phyloP scores from a whole-genome alignment of 2,329 filamentous ascomycete genomes.

The Hymenoscyphus scutula region DNA sequence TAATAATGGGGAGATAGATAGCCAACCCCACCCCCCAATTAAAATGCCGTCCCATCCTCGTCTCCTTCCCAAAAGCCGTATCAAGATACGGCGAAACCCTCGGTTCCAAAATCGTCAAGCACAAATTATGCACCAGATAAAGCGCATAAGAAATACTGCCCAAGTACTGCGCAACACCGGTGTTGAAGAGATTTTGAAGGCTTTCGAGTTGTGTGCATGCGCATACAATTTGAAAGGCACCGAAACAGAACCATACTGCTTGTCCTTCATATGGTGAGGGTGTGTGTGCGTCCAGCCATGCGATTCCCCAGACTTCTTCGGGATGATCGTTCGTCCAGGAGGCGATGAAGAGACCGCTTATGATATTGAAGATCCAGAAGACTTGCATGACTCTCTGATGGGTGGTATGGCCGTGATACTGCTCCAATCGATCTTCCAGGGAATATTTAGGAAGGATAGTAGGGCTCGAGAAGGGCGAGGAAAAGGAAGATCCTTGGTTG shows the following conservation, averaged over 20 bases:
- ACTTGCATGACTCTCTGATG: conserved; percentile 18
- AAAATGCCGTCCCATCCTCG: conserved; percentile 28
- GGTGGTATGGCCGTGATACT: conserved; percentile 5
- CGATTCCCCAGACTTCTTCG: conserved; percentile 26
- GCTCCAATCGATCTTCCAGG: conserved; percentile 12
- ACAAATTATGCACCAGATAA: conserved; percentile 56
- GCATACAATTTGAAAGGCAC: conserved; percentile 32
- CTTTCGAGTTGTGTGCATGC: conserved; percentile 37
- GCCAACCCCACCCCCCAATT: conserved; percentile 40
- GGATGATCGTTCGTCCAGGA: conserved; percentile 33
- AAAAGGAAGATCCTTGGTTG: conserved; percentile 32
- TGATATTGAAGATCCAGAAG: conserved; percentile 32
- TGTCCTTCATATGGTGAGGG: conserved; percentile 31
- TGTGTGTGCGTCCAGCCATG: conserved; percentile 28
- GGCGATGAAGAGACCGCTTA: conserved; percentile 31
- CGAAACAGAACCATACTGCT: conserved; percentile 33
- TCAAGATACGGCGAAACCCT: conserved; percentile 27
- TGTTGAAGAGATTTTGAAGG: conserved; percentile 47
- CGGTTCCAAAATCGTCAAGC: conserved; percentile 39
- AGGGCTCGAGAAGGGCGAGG: conserved; percentile 24
- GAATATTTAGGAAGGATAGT: conserved; percentile 25
- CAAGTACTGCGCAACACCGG: conserved; percentile 51
- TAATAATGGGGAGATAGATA: conserved; percentile 44
- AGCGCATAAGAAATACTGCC: conserved; percentile 56
- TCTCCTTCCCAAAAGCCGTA: conserved; percentile 20